Conservation (phyloP, 75 land plant species). For the Azolla pinnata region DNA sequence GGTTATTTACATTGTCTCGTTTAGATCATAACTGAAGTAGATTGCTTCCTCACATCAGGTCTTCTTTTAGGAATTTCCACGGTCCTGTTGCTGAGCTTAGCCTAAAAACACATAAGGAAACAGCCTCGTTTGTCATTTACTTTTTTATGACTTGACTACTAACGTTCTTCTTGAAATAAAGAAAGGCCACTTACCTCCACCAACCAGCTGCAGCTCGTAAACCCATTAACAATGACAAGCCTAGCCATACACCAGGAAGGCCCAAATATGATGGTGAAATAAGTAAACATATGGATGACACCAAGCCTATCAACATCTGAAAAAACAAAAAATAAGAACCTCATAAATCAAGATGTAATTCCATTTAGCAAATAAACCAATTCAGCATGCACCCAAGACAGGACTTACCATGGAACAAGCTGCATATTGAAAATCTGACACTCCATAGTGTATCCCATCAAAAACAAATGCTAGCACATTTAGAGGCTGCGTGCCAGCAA, state of each 20-base stretch:
- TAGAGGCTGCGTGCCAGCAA: slow-evolving; percentile 76
- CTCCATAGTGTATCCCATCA: slow-evolving; percentile 93
- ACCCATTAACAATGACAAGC: slow-evolving; percentile 72
- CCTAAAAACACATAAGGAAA: slow-evolving; percentile 25
- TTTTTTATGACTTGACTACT: too few species aligned
- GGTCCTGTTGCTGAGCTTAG: slow-evolving; percentile 49
- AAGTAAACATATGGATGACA: slow-evolving; percentile 52
- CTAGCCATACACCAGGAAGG: slow-evolving; percentile 79
- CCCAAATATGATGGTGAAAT: slow-evolving; percentile 53
- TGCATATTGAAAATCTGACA: slow-evolving; percentile 80
- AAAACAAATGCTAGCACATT: slow-evolving; percentile 84
- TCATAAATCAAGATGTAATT: neutral
- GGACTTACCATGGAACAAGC: slow-evolving; percentile 62
- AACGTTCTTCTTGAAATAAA: neutral
- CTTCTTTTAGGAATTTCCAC: slow-evolving; percentile 62
- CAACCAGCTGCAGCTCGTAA: slow-evolving; percentile 66
- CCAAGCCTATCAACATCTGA: slow-evolving; percentile 58
- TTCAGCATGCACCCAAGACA: neutral
- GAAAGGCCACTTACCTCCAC: slow-evolving; percentile 42
- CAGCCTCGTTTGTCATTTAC: neutral
- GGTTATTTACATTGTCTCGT: neutral
- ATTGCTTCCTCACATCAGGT: neutral
- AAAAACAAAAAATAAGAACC: slow-evolving; percentile 7
- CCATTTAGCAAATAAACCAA: neutral
- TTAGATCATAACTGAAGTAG: neutral